phyloP scores from a whole-genome alignment of 1,284 basidiomycete genomes.

The Cutaneotrichosporon sp. region DNA sequence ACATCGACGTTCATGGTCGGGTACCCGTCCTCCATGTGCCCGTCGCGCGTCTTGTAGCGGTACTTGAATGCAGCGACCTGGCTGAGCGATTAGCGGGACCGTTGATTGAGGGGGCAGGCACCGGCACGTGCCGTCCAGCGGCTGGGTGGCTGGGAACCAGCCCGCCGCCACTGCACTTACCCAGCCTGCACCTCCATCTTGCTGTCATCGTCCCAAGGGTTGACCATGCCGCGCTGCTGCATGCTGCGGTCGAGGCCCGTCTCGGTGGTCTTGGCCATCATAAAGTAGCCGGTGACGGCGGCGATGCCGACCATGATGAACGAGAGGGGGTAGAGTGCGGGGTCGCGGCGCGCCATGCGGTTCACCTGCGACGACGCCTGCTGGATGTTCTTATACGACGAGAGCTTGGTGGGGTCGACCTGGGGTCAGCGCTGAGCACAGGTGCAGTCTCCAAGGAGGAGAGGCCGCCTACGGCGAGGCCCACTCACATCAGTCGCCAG shows the following conservation, averaged over 20 bases:
- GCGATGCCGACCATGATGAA: slow-evolving; percentile 47
- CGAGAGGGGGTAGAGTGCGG: slow-evolving; percentile 51
- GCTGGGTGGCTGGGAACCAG: neutral
- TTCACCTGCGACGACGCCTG: slow-evolving; percentile 51
- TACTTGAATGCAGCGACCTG: slow-evolving; percentile 54
- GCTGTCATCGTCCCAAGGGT: slow-evolving; percentile 47
- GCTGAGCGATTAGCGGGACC: slow-evolving; percentile 20
- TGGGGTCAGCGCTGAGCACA: slow-evolving; percentile 20
- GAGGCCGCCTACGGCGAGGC: neutral
- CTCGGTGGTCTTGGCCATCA: slow-evolving; percentile 43
- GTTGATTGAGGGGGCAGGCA: neutral
- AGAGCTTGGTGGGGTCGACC: slow-evolving; percentile 46
- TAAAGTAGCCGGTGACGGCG: slow-evolving; percentile 51
- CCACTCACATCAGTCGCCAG: slow-evolving; percentile 20
- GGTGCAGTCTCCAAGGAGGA: no score
- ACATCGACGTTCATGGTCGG: slow-evolving; percentile 45
- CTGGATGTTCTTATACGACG: slow-evolving; percentile 36
- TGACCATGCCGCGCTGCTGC: slow-evolving; percentile 38
- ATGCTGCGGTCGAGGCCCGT: slow-evolving; percentile 38
- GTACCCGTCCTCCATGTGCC: slow-evolving; percentile 49
- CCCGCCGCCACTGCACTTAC: slow-evolving; percentile 25
- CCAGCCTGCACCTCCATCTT: slow-evolving; percentile 47
- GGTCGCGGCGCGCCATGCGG: slow-evolving; percentile 53
- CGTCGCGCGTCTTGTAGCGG: slow-evolving; percentile 51
- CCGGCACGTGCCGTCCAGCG: neutral